Base-by-base conservation (phyloP, 2,329 filamentous ascomycete species). In the Trichoderma simmonsii region DNA sequence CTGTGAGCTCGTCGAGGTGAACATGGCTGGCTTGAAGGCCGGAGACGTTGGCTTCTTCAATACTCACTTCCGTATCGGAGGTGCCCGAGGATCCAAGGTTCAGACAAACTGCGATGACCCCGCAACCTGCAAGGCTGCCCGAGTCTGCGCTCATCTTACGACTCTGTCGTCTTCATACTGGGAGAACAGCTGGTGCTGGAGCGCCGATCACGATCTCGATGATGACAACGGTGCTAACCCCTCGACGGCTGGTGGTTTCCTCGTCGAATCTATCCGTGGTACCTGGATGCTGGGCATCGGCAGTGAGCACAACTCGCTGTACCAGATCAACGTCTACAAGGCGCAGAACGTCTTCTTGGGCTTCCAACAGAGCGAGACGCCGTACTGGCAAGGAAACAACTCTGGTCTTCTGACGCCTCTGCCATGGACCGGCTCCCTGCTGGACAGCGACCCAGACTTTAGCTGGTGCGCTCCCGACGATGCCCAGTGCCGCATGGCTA, bases 281-380 rank as follows among this genome's bases (percentile, higher is more conserved):
- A 85, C 83, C 36, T 89, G 86, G 87, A 78, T 89, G 62, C 80
- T 85, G 62, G 86, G 85, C 32, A 86, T 85, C 3, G 83, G 83
- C 1, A 85, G 83, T 30, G 87, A 89, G 77, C 87, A 89, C 77
- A 79, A 78, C 61, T 81, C 82, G 6, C 77, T 89, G 39, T 89
- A 89, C 77, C 84, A 88, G 74, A 86, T 87, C 77, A 84, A 86
- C 63, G 80, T 88, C 71, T 79, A 83, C 73, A 80, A 81, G 48
- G 84, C 84, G 2, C 71, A 78, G 24, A 82, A 85, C 63, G 77
- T 86, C 48, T 86, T 83, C 75, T 77, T 83, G 12, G 81, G 79
- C 24, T 80, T 84, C 76, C 80, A 83, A 75, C 85, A 87, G 75
- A 83, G 82, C 67, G 85, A 86, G 74, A 83, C 82, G 1, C 82